A percentile compares a stretch with the other conserved stretches of the same genome.
Evolutionary conservation across 1,139 yeast genomes (phyloP).

Genomic region (Lodderomyces parapsilosis): DNA sequence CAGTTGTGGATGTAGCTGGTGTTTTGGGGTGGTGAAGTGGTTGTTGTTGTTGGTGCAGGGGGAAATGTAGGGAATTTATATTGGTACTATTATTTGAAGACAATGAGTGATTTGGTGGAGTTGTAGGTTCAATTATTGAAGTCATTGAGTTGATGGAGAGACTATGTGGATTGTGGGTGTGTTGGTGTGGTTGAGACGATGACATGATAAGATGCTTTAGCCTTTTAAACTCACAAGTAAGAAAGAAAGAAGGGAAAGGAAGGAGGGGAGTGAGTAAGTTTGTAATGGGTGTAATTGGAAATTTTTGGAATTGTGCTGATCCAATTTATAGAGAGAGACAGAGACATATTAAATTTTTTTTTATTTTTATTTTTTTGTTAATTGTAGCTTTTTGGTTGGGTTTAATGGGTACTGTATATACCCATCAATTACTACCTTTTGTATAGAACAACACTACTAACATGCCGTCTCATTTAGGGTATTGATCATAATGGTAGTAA

Average conservation of each 20-base stretch:
- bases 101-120: slow-evolving; percentile 29
- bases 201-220: slow-evolving; percentile 7
- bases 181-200: slow-evolving; percentile 14
- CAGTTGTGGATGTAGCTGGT: slow-evolving; percentile 11
- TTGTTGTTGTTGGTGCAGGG: slow-evolving; percentile 7
- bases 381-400: too few species aligned
- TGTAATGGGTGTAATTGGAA: slow-evolving; percentile 1
- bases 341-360: too few species aligned
- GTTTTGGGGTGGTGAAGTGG: slow-evolving; percentile 10
- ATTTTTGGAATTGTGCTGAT: background rate
- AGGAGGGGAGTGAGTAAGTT: background rate
- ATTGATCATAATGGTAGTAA: too few species aligned
- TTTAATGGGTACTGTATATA: background rate
- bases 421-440: too few species aligned
- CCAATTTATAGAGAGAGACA: background rate
- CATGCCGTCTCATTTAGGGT: too few species aligned
- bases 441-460: too few species aligned
- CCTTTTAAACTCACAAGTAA: slow-evolving; percentile 6
- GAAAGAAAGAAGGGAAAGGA: background rate
- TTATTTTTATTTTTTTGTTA: too few species aligned
- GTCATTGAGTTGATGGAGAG: slow-evolving; percentile 37
- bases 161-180: slow-evolving; percentile 34
- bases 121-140: slow-evolving; percentile 40
- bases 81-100: slow-evolving; percentile 5
- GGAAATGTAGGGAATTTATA: slow-evolving; percentile 1